These are phyloP conservation scores for Pontederia crassipes DNA, from an alignment of 176 grass and related monocot genomes.

Conservation along the genomic window DNA sequence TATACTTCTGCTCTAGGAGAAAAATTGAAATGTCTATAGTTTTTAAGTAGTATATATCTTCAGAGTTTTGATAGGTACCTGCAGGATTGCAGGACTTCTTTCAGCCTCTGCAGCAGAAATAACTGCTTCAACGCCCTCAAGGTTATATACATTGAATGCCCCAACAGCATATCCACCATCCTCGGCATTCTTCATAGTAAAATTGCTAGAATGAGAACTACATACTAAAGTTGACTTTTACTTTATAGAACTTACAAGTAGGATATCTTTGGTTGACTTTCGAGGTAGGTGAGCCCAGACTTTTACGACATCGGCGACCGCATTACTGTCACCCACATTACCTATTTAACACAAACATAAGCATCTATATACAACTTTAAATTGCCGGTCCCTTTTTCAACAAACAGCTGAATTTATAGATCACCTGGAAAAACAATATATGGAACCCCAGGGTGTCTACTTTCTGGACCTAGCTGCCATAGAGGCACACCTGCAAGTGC, in stretches of 20 bases:
- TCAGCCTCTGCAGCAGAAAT: slow-evolving; percentile 86
- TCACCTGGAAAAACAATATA: slow-evolving; percentile 99
- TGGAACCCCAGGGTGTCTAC: slow-evolving; percentile 84
- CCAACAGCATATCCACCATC: slow-evolving; percentile 83
- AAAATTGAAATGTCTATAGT: too few relatives aligned
- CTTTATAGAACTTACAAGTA: slow-evolving; percentile 51
- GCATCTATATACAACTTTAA: slow-evolving; percentile 13
- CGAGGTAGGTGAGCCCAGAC: slow-evolving; percentile 56
- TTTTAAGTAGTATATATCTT: too few relatives aligned
- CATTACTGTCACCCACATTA: slow-evolving; percentile 84
- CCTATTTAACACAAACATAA: slow-evolving; percentile 32
- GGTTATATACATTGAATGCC: slow-evolving; percentile 97
- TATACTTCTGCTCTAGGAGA: too few relatives aligned
- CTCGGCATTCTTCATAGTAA: slow-evolving; percentile 63
- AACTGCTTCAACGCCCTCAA: slow-evolving; percentile 88
- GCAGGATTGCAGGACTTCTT: slow-evolving; percentile 80
- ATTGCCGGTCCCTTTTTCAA: background rate
- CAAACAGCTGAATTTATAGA: slow-evolving; percentile 15
- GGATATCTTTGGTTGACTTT: slow-evolving; percentile 70
- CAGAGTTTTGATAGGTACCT: slow-evolving; percentile 24
- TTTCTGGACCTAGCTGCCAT: slow-evolving; percentile 94
- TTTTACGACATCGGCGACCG: slow-evolving; percentile 74
- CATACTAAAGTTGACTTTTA: slow-evolving; percentile 11
- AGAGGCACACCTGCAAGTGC: slow-evolving; percentile 87
- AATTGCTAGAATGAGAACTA: slow-evolving; percentile 20